phyloP scores from a whole-genome alignment of 495 filamentous ascomycete genomes.

The Penicillium salamii region DNA sequence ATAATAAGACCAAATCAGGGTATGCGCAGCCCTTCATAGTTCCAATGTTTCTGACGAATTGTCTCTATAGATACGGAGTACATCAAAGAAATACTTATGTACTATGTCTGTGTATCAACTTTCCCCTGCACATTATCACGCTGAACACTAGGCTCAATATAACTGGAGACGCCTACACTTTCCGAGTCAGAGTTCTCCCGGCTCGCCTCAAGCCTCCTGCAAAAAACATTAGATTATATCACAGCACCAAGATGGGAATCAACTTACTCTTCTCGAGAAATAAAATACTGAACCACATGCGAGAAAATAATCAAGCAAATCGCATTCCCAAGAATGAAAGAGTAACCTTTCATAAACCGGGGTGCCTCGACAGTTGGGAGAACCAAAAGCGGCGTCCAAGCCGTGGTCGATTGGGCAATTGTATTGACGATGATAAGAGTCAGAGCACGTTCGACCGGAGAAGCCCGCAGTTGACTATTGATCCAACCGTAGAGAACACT shows the following conservation, averaged over 20 bases:
- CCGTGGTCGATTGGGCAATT: constrained; percentile 46
- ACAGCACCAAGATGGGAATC: not conserved
- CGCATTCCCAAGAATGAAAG: constrained; percentile 46
- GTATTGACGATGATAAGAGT: constrained; percentile 52
- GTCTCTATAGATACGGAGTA: not conserved
- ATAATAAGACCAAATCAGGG: no score
- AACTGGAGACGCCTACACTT: constrained; percentile 1
- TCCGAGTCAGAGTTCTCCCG: not conserved
- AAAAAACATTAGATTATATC: not conserved
- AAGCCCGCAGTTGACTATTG: constrained; percentile 44
- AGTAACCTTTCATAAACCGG: constrained; percentile 46
- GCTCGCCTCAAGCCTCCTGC: constrained; percentile 4
- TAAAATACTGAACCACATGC: constrained; percentile 29
- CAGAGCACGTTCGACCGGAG: constrained; percentile 56
- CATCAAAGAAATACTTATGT: no score
- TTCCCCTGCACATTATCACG: not conserved
- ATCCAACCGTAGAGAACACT: constrained; percentile 47
- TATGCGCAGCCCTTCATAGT: no score
- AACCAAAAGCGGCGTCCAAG: constrained; percentile 35
- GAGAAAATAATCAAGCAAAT: constrained; percentile 40
- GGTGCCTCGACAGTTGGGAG: constrained; percentile 47
- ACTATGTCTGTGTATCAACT: not conserved
- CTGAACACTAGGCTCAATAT: constrained; percentile 6
- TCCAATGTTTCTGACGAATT: no score
- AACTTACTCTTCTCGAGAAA: constrained; percentile 25